Evolutionary conservation across 345 rosid genomes (phyloP), one percentile per base, ranked within the genome.

Genomic region (Brassica carinata): DNA sequence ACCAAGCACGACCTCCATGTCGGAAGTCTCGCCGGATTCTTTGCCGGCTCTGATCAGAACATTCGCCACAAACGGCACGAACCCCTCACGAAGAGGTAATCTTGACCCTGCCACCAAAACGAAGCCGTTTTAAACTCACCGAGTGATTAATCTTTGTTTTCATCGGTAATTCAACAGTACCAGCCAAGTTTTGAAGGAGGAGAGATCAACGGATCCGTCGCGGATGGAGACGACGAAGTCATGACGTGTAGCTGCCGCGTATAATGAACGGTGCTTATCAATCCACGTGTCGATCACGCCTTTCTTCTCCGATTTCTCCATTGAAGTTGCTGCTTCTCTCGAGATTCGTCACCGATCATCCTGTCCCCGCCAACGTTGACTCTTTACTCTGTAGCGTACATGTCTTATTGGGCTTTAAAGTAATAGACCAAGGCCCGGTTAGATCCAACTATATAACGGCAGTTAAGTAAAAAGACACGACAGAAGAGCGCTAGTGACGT

Each of bases 101-200:
- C 98, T 83, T 95, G 98, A 30, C 85, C 98, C 98, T 93, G 92
- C 30, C 86, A 62, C 38, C 18, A 40, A 51, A 59, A 18, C 53
- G n/a, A 1, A 64, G 9, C 26, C 69, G 29, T 45, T 58, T 19
- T 10, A 10, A 30, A 18, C 8, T 61, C 53, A 36, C 0, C 57
- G 8, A 30, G n/a, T 57, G 26, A 30, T 38, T 4, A 30, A 19
- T 55, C 31, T 55, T 55, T 18, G 1, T 2, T 19, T 62, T 33
- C 4, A 40, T 29, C 3, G 14, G 30, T 17, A 7, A 55, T 0
- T 64, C 5, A 48, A 59, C 14, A 61, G 64, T 66, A 92, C 98
- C 91, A 95, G 97, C 99, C 99, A 95, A 30, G 88, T 87, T 29
- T 75, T 91, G 87, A 90, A 93, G 61, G 86, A 75, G 34, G 91